Evolutionary conservation across 768 basidiomycete species (phyloP).

Genomic region (Auriscalpium microsporum): DNA sequence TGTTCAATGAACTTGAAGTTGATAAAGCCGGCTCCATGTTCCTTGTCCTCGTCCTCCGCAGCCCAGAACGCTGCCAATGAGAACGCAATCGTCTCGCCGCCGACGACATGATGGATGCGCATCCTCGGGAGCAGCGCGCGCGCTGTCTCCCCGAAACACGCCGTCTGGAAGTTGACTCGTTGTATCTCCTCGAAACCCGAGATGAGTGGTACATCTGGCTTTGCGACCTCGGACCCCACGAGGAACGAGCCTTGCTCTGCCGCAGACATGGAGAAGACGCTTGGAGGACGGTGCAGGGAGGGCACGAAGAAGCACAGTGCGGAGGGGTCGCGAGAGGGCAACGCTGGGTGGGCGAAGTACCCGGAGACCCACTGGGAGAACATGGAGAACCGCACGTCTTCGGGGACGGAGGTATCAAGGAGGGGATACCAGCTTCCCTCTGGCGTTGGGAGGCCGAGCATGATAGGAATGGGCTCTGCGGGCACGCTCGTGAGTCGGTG

Average conservation of each 20-base stretch:
- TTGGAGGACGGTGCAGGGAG: neutral
- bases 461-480: neutral
- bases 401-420: neutral
- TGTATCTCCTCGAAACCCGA: neutral
- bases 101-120: neutral
- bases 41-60: constrained; percentile 14
- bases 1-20: constrained; percentile 10
- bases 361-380: neutral
- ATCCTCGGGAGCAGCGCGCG: neutral
- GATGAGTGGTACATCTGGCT: neutral
- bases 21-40: constrained; percentile 8
- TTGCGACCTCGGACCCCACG: no score
- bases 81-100: neutral
- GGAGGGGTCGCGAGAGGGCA: neutral
- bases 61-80: constrained; percentile 10
- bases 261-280: neutral
- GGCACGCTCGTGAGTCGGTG: no score
- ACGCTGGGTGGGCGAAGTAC: neutral
- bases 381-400: neutral
- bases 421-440: neutral
- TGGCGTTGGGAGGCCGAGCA: neutral
- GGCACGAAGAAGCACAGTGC: neutral
- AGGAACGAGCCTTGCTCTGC: neutral
- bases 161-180: neutral
- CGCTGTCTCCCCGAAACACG: neutral